A percentile compares a stretch with the other conserved stretches of the same genome.
phyloP scores from a whole-genome alignment of 2,329 filamentous ascomycete genomes.

The Microcyclospora pomicola region DNA sequence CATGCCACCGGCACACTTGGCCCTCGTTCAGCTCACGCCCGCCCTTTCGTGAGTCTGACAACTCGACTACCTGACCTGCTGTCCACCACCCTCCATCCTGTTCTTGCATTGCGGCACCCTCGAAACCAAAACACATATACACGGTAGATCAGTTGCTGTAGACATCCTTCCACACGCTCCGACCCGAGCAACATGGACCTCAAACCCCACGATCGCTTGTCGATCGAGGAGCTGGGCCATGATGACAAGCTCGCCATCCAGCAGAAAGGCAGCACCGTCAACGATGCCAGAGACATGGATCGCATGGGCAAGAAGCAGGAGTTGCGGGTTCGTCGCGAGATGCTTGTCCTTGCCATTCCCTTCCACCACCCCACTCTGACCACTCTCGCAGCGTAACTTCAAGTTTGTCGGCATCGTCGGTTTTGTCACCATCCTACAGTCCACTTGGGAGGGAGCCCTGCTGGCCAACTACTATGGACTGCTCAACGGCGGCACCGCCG shows the following conservation, averaged over 20 bases:
- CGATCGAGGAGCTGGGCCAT: conserved; percentile 11
- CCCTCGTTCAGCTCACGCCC: too few relatives aligned
- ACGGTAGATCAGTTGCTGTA: too few relatives aligned
- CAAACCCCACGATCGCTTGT: conserved; percentile 12
- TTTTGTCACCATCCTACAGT: conserved; percentile 40
- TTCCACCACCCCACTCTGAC: neutral
- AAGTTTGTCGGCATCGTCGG: conserved; percentile 38
- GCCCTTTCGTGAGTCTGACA: too few relatives aligned
- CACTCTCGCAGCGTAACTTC: conserved; percentile 31
- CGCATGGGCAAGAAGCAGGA: conserved; percentile 39
- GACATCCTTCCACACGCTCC: too few relatives aligned
- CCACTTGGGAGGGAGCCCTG: conserved; percentile 41
- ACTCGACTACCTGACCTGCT: too few relatives aligned
- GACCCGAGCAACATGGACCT: conserved; percentile 1
- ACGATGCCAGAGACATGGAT: conserved; percentile 32
- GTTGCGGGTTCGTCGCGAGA: conserved; percentile 23
- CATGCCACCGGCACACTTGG: too few relatives aligned
- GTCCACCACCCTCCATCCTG: too few relatives aligned
- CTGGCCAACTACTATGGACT: conserved; percentile 21
- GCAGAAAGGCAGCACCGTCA: conserved; percentile 17
- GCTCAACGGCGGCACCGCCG: conserved; percentile 18
- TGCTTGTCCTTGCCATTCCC: neutral
- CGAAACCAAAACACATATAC: too few relatives aligned
- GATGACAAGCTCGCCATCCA: conserved; percentile 8
- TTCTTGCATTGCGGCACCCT: too few relatives aligned